Evolutionary conservation across 2,329 filamentous ascomycete genomes (phyloP), one percentile per base, ranked within the genome.

Genomic region (Diaporthe batatas): DNA sequence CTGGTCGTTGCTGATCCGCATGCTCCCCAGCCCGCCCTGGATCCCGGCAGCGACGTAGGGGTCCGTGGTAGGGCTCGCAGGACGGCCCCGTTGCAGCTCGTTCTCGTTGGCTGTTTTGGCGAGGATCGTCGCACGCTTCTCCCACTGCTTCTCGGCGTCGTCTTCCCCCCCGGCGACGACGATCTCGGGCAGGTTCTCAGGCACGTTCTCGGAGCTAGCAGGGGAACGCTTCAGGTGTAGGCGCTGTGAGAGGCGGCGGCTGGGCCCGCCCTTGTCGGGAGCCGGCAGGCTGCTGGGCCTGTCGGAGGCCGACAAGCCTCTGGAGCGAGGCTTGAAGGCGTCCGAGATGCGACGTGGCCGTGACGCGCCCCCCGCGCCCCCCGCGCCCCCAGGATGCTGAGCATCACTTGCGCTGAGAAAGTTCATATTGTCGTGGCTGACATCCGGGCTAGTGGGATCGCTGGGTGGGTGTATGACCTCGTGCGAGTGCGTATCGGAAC

Each of bases 111-210:
- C 74, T 23, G 74, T 59, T 54, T 68, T 72, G 58, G 94, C 96
- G 76, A 98, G 86, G 73, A 97, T 90, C n/a, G 95, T 98, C 36
- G 96, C 96, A 74, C 96, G 89, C 84, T 93, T 92, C 87, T 98
- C 96, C 96, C 96, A 99, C 83, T 93, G 89, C 73, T 81, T 83
- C 76, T 86, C 84, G 44, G 84, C 85, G 36, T 47, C 68, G 72
- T 84, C 80, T 76, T 84, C 81, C 78, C 85, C 83, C 75, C 83
- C 81, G 81, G 76, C 83, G 80, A 79, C 80, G 67, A 87, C 84
- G 72, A 98, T 94, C 75, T 92, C 91, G 29, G 95, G 95, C 68
- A 98, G 87, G 83, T 97, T 89, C 69, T 88, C 83, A 1, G 96
- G 96, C 49, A 98, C 89, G 81, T 94, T 92, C 32, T 91, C 89